phyloP scores from a whole-genome alignment of 1,284 basidiomycete species.

The Naganishia liquefaciens region DNA sequence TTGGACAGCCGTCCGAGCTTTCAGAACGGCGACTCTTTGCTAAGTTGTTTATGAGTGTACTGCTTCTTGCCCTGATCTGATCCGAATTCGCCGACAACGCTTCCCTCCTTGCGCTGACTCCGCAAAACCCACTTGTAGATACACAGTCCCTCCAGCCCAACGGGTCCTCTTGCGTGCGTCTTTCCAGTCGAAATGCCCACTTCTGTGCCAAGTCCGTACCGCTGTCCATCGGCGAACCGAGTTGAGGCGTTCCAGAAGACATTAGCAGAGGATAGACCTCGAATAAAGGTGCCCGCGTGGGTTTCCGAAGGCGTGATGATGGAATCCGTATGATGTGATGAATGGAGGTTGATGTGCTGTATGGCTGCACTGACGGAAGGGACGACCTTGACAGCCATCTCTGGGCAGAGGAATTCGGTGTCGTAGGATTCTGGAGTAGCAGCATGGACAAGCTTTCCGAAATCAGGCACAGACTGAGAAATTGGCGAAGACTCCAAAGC shows the following conservation, averaged over 20 bases:
- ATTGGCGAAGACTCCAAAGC: conserved; percentile 53
- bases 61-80: conserved; percentile 67
- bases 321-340: conserved; percentile 91
- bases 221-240: conserved; percentile 93
- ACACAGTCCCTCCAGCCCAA: conserved; percentile 90
- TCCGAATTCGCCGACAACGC: conserved; percentile 78
- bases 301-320: conserved; percentile 81
- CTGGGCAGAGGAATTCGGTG: conserved; percentile 85
- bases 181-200: conserved; percentile 96
- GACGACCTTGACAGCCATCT: conserved; percentile 75
- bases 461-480: conserved; percentile 50
- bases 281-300: conserved; percentile 73
- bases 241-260: conserved; percentile 94
- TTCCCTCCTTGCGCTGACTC: conserved; percentile 70
- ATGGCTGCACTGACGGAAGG: conserved; percentile 74
- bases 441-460: conserved; percentile 58
- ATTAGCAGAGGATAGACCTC: conserved; percentile 86
- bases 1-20: background rate
- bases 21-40: conserved; percentile 44
- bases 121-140: conserved; percentile 92
- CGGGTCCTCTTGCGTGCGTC: conserved; percentile 95
- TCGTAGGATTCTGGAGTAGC: conserved; percentile 68
- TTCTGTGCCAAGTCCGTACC: conserved; percentile 96
- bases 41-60: conserved; percentile 67
- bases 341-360: conserved; percentile 85